Evolutionary conservation across 192 early-diverging fungal species (phyloP).

Genomic region (Diversispora eburnea): DNA sequence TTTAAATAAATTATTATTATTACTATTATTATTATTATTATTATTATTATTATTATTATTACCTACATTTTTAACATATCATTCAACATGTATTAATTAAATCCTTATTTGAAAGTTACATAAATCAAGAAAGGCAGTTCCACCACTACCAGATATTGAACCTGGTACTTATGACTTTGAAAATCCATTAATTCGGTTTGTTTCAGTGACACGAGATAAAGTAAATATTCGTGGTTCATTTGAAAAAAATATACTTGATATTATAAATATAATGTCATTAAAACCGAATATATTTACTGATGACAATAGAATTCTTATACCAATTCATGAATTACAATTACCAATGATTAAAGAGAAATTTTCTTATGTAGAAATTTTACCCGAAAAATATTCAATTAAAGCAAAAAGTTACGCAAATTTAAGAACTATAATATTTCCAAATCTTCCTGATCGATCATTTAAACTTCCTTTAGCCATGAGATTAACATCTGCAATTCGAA

Average conservation of each 20-base stretch:
- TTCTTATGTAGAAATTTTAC: conserved; percentile 41
- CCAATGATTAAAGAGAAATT: conserved; percentile 53
- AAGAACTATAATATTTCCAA: conserved; percentile 49
- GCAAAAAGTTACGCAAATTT: conserved; percentile 55
- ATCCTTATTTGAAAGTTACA: conserved; percentile 44
- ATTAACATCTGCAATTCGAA: conserved; percentile 60
- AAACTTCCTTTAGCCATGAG: conserved; percentile 63
- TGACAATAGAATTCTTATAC: conserved; percentile 44
- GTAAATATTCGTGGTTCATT: conserved; percentile 47
- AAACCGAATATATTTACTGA: conserved; percentile 19
- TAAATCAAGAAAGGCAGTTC: conserved; percentile 54
- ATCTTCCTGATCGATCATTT: conserved; percentile 38
- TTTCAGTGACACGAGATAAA: conserved; percentile 44
- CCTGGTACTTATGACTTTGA: conserved; percentile 41
- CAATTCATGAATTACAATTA: conserved; percentile 59
- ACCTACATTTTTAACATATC: neutral
- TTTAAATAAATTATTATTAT: neutral
- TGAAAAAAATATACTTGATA: conserved; percentile 36
- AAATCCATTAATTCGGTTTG: conserved; percentile 42
- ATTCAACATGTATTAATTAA: no score
- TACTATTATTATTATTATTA: neutral
- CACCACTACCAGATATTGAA: conserved; percentile 47
- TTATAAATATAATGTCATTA: conserved; percentile 32
- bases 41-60: neutral
- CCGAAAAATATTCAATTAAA: conserved; percentile 31